Evolutionary conservation across 2,329 filamentous ascomycete species (phyloP).

Genomic region (Juglanconis sp.): DNA sequence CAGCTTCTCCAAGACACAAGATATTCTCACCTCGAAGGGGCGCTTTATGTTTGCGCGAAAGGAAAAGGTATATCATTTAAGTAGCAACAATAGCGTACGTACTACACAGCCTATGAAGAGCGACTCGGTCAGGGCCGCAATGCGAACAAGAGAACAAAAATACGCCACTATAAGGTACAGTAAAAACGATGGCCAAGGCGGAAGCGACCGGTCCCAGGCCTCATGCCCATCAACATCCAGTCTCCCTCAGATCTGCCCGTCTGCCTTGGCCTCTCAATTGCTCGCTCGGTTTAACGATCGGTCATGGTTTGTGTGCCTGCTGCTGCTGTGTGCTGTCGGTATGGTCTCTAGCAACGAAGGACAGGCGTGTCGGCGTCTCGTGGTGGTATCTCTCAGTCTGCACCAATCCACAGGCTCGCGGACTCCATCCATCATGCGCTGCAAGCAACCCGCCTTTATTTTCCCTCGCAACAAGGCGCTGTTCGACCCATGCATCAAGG

Average conservation of each 20-base stretch:
- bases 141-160: not conserved
- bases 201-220: not conserved
- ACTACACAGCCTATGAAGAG: not conserved
- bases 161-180: not conserved
- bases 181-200: not conserved
- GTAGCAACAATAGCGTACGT: not conserved
- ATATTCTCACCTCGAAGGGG: no score
- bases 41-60: not conserved
- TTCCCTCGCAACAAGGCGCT: no score
- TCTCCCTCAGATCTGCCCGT: not conserved
- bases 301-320: not conserved
- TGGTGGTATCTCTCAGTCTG: not conserved
- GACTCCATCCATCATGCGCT: not conserved
- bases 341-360: no score
- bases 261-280: not conserved
- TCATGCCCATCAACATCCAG: not conserved
- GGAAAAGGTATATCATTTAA: not conserved
- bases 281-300: not conserved
- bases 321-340: not conserved
- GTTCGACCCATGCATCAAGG: no score
- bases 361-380: not conserved
- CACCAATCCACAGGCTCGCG: not conserved
- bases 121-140: not conserved
- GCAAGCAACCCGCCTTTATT: not conserved
- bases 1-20: no score